phyloP scores from a whole-genome alignment of 1,284 basidiomycete species.

The Cryptococcus hybrid region DNA sequence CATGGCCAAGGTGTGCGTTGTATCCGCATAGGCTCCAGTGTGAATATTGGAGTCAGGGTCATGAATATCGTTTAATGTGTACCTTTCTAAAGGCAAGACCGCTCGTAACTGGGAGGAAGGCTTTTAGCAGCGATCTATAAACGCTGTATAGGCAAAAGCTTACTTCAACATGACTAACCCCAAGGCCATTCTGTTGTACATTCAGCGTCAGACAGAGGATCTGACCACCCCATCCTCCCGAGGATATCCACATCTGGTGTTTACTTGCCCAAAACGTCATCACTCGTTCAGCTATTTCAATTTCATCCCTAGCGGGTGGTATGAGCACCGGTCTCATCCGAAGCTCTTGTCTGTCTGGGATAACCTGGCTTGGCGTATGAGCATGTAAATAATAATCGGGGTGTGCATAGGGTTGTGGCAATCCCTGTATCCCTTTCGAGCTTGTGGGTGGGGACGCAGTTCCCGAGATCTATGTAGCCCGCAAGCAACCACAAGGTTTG shows the following conservation, averaged over 20 bases:
- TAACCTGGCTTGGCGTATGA: not conserved
- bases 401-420: constrained; percentile 19
- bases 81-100: constrained; percentile 2
- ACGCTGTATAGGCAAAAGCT: not conserved
- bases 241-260: constrained; percentile 31
- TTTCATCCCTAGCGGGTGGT: constrained; percentile 33
- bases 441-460: constrained; percentile 7
- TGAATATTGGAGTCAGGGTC: constrained; percentile 20
- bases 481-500: constrained; percentile 30
- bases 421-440: not conserved
- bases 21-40: constrained; percentile 14
- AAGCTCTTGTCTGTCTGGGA: not conserved
- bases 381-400: constrained; percentile 15
- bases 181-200: constrained; percentile 35
- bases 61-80: constrained; percentile 18
- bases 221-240: constrained; percentile 30
- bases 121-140: not conserved
- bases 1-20: constrained; percentile 27
- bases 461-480: constrained; percentile 33
- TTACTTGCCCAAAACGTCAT: constrained; percentile 42
- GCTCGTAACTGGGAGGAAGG: too few species aligned
- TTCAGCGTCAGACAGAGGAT: constrained; percentile 25
- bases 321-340: constrained; percentile 36
- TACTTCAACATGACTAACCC: constrained; percentile 23
- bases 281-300: constrained; percentile 33